Evolutionary conservation across 495 filamentous ascomycete genomes (phyloP).

Genomic region (Pseudomonodictys pantanalensis): DNA sequence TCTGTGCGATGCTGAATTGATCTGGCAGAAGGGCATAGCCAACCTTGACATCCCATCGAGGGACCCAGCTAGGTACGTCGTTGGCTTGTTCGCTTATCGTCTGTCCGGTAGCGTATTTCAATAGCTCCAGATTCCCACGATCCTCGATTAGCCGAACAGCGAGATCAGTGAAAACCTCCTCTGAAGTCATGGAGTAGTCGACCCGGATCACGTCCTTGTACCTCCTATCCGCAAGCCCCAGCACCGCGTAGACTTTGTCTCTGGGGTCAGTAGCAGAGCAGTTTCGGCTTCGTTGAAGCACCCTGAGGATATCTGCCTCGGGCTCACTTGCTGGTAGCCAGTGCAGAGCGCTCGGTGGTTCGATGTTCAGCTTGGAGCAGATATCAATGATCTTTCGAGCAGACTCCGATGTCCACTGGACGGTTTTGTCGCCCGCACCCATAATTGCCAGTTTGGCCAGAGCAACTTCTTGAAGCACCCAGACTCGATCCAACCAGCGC

Average conservation of each 20-base stretch:
- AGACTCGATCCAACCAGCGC: conserved; percentile 11
- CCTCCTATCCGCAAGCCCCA: neutral
- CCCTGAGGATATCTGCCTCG: neutral
- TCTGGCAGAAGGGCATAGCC: neutral
- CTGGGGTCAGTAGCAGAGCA: neutral
- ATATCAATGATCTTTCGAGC: neutral
- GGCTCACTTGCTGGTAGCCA: neutral
- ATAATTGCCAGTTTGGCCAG: neutral
- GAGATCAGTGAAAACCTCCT: neutral
- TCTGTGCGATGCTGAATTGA: neutral
- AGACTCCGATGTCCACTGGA: neutral
- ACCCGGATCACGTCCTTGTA: neutral
- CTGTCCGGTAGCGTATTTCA: neutral
- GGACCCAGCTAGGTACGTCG: neutral
- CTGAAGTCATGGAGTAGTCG: neutral
- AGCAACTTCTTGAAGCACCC: conserved; percentile 9
- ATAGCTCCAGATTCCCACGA: neutral
- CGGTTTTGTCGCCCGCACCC: neutral
- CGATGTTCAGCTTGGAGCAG: neutral
- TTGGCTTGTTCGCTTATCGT: neutral
- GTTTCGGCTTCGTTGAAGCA: neutral
- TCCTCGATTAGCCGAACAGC: neutral
- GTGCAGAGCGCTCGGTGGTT: neutral
- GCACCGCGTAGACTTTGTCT: conserved; percentile 5
- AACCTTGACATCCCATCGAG: neutral